Conservation (phyloP, 106 monocot species). For the Alisma plantagoaquatica region DNA sequence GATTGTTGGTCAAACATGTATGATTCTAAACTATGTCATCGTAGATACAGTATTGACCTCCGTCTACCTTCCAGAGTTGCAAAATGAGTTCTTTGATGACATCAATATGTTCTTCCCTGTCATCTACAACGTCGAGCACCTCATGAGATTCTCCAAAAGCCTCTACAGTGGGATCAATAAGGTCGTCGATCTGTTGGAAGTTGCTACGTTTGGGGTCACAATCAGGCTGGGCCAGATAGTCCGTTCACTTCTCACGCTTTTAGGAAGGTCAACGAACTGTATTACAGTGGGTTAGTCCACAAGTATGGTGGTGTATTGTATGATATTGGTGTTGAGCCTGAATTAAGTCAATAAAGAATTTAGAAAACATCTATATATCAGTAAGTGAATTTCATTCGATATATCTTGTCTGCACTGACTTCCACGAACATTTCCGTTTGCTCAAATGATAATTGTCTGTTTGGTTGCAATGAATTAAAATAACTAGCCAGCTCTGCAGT, state of each 20-base stretch:
- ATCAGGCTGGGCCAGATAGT: conserved; percentile 32
- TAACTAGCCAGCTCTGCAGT: too few relatives aligned
- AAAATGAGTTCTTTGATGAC: conserved; percentile 28
- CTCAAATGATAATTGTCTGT: too few relatives aligned
- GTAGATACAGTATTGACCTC: conserved; percentile 46
- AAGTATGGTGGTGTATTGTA: background rate
- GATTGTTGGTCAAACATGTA: too few relatives aligned
- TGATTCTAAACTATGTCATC: too few relatives aligned
- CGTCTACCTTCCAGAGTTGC: conserved; percentile 30
- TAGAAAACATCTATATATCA: too few relatives aligned
- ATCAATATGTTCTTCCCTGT: conserved; percentile 30
- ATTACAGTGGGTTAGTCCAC: background rate
- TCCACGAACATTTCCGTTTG: too few relatives aligned
- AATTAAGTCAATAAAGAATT: too few relatives aligned
- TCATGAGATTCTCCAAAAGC: conserved; percentile 41
- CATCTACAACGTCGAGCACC: conserved; percentile 30
- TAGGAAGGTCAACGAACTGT: conserved; percentile 18
- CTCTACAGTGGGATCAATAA: conserved; percentile 37
- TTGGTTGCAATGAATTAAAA: too few relatives aligned
- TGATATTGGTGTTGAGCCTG: background rate
- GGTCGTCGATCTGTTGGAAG: conserved; percentile 30
- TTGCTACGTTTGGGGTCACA: conserved; percentile 8
- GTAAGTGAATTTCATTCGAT: too few relatives aligned
- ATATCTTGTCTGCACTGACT: too few relatives aligned
- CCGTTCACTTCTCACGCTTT: conserved; percentile 24